These are phyloP conservation scores for Xylaria sp. DNA, from an alignment of 2,329 filamentous ascomycete genomes.

Conservation along the genomic window DNA sequence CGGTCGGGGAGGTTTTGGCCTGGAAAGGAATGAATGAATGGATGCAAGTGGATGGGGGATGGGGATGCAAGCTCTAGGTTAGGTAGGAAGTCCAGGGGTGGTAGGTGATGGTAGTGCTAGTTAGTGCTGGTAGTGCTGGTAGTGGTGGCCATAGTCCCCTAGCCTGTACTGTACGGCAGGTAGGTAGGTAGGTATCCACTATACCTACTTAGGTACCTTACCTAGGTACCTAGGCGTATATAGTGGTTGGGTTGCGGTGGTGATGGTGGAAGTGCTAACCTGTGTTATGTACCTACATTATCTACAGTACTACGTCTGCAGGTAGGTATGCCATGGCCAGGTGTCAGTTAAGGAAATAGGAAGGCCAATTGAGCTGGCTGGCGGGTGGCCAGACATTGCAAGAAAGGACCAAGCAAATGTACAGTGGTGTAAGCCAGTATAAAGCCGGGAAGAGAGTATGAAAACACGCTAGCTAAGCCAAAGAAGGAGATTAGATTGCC, in stretches of 20 bases:
- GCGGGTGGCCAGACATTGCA: not conserved
- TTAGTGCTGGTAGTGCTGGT: not conserved
- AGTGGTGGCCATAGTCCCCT: not conserved
- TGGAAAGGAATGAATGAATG: constrained; percentile 37
- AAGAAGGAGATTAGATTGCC: constrained; percentile 34
- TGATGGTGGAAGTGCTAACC: not conserved
- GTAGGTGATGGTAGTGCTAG: constrained; percentile 21
- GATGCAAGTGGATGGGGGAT: constrained; percentile 21
- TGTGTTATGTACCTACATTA: not conserved
- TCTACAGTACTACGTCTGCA: not conserved
- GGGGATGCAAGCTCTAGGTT: constrained; percentile 45
- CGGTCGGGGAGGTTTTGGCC: constrained; percentile 45
- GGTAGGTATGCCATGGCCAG: constrained; percentile 3
- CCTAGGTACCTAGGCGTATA: not conserved
- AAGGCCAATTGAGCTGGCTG: not conserved
- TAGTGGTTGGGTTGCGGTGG: not conserved
- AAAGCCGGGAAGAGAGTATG: constrained; percentile 15
- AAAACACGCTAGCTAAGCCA: constrained; percentile 39
- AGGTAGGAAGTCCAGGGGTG: constrained; percentile 38
- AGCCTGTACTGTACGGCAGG: not conserved
- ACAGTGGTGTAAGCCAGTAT: not conserved
- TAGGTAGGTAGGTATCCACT: not conserved
- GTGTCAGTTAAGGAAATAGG: not conserved
- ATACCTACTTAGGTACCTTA: not conserved
- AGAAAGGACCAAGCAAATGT: constrained; percentile 2